These are phyloP conservation scores for Glomus cerebriforme DNA, from an alignment of 192 early-diverging fungal genomes.

Conservation along the genomic window DNA sequence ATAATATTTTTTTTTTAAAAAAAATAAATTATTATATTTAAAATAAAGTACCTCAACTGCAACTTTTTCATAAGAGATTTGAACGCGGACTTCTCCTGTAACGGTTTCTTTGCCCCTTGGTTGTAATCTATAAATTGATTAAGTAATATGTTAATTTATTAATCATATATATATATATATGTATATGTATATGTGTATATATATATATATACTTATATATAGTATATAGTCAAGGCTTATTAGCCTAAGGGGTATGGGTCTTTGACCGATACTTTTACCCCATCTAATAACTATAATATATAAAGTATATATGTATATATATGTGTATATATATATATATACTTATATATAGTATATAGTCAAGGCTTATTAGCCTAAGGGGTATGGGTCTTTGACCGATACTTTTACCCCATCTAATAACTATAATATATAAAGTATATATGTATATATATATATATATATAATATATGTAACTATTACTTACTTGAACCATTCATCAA, in stretches of 20 bases:
- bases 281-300: no score
- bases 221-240: no score
- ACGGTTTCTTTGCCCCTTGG: slow-evolving; percentile 33
- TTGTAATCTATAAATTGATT: slow-evolving; percentile 20
- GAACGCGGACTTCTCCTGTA: slow-evolving; percentile 52
- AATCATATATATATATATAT: no score
- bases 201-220: no score
- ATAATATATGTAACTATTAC: not conserved
- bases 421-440: not conserved
- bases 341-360: no score
- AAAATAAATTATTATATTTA: not conserved
- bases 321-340: not conserved
- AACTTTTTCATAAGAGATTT: slow-evolving; percentile 40
- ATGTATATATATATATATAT: not conserved
- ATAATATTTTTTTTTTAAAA: not conserved
- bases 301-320: not conserved
- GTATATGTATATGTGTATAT: not conserved
- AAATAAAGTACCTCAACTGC: slow-evolving; percentile 25
- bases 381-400: no score
- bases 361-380: no score
- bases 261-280: no score
- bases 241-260: no score
- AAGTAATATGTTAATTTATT: no score
- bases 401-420: no score
- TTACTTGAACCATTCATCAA: slow-evolving; percentile 49